A percentile compares a stretch with the other conserved stretches of the same genome.
These are phyloP conservation scores for Circinella umbellata DNA, from an alignment of 371 early-diverging fungal species.

Conservation along the genomic window DNA sequence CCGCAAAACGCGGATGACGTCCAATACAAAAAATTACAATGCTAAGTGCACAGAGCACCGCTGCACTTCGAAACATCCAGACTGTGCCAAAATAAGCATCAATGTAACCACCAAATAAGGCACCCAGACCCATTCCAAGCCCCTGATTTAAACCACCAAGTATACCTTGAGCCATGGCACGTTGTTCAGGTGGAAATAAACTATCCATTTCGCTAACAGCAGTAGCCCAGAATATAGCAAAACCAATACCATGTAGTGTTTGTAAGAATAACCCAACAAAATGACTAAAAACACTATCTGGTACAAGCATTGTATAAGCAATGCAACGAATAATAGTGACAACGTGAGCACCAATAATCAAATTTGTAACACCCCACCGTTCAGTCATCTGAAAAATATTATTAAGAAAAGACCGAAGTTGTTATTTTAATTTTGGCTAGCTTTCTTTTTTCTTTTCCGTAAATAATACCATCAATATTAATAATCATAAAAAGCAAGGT, in stretches of 20 bases:
- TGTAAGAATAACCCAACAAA: conserved; percentile 41
- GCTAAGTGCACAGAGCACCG: conserved; percentile 19
- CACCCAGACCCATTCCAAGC: conserved; percentile 41
- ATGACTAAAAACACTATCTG: conserved; percentile 36
- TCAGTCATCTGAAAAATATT: conserved; percentile 36
- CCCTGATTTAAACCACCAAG: conserved; percentile 42
- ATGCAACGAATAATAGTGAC: conserved; percentile 44
- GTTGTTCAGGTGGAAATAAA: conserved; percentile 44
- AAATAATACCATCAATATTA: background rate
- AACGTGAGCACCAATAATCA: conserved; percentile 44
- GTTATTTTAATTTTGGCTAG: background rate
- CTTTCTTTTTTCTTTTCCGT: background rate
- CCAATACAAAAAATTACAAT: conserved; percentile 22
- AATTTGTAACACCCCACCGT: conserved; percentile 42
- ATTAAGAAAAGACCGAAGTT: background rate
- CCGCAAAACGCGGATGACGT: conserved; percentile 9
- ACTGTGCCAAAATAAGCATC: conserved; percentile 29
- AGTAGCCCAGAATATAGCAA: conserved; percentile 41
- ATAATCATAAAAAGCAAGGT: too few relatives aligned
- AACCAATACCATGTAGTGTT: conserved; percentile 41
- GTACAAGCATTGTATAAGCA: conserved; percentile 35
- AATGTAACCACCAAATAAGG: conserved; percentile 38
- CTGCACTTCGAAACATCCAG: conserved; percentile 26
- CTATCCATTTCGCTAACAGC: conserved; percentile 44
- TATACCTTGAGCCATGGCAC: conserved; percentile 46